Base-by-base conservation (phyloP, 805 yeast genomes). In the Hanseniaspora occidentalis region DNA sequence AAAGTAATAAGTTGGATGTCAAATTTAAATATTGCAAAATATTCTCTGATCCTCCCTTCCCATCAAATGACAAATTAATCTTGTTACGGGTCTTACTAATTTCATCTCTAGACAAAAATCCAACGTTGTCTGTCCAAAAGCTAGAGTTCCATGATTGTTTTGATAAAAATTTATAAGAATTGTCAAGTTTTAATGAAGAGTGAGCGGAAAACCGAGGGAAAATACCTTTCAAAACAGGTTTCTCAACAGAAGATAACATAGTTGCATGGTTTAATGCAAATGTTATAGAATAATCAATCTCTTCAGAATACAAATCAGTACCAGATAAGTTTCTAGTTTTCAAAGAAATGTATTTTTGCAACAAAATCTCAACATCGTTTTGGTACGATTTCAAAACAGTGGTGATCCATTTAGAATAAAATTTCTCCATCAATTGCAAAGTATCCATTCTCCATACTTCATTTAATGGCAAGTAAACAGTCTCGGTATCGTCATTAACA, bases 251-350 rank as follows among this genome's bases (percentile, higher is more conserved):
- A n/a, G 77, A 61, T 10, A 84, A 70, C 4, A 72, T 57, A 3
- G 92, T 85, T 1, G 95, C 94, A 78, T 85, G 72, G 48, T 84
- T 92, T 43, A 88, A 64, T 0, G 98, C 97, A 67, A 89, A 84
- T 0, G 94, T 79, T 37, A 86, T 79, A 41, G 97, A 97, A 51
- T 71, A 77, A 42, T 82, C 79, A 33, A 83, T 70, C 63, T 50
- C 57, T 69, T 47, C 56, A 54, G 46, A 52, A 60, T 46, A 50
- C 62, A 42, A 50, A 56, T 43, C 49, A 45, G 31, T 24, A 37
- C 24, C 48, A 18, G 44, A 37, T 13, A 36, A 23, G 4, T 25
- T 35, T 13, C 26, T 21, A 16, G 23, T 26, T 16, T 37, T 41
- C 4, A 33, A 14, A 10, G 84, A 69, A 3, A 86, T 73, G 52